phyloP scores from a whole-genome alignment of 345 rosid species.

The Hypericum androsaemum region DNA sequence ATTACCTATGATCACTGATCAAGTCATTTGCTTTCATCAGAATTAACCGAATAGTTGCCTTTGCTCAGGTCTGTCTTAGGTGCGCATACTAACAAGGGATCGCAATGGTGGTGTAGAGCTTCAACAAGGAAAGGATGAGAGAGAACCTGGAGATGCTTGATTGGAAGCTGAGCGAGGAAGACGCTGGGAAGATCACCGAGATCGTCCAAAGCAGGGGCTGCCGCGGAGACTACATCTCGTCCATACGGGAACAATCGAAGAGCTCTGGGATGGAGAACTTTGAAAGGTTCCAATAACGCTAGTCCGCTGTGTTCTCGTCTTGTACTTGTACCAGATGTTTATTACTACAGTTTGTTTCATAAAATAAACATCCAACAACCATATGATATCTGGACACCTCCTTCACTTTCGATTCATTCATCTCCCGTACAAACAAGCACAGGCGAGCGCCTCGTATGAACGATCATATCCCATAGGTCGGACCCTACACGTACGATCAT shows the following conservation, averaged over 20 bases:
- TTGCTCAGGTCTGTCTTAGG: slow-evolving; percentile 43
- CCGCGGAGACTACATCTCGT: slow-evolving; percentile 26
- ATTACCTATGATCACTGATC: no score
- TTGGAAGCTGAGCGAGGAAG: slow-evolving; percentile 45
- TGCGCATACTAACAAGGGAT: slow-evolving; percentile 53
- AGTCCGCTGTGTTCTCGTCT: no score
- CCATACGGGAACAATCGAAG: slow-evolving; percentile 28
- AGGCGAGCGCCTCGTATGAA: no score
- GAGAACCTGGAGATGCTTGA: slow-evolving; percentile 49
- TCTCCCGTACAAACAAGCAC: no score
- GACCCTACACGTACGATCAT: no score
- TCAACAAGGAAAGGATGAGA: slow-evolving; percentile 41
- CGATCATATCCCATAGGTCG: no score
- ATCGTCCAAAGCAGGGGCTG: slow-evolving; percentile 40
- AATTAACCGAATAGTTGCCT: not conserved
- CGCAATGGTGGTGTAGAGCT: slow-evolving; percentile 43
- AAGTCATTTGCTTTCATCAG: not conserved
- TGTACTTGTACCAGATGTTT: no score
- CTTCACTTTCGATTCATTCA: no score
- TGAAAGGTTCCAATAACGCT: slow-evolving; percentile 4
- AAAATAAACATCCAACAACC: no score
- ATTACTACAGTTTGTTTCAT: no score
- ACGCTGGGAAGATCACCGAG: slow-evolving; percentile 28
- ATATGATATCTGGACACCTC: no score
- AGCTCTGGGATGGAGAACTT: slow-evolving; percentile 42